Percentiles rank a stretch among this genome's conserved stretches.
phyloP scores from a whole-genome alignment of 2,329 filamentous ascomycete genomes.

The Lachnellula hyalina region DNA sequence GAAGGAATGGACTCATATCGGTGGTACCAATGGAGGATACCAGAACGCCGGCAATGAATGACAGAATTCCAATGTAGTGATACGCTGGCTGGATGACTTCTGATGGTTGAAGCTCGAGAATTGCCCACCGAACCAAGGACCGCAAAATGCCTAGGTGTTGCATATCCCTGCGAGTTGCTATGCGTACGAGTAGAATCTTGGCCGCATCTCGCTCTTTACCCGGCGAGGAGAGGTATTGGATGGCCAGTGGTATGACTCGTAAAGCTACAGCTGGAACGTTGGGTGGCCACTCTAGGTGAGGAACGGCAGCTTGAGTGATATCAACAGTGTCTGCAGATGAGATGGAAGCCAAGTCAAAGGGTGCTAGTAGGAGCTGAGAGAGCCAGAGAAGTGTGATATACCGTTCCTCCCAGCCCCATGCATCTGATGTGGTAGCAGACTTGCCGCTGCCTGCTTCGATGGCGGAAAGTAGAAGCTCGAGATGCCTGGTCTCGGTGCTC shows the following conservation, averaged over 20 bases:
- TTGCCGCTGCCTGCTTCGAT: constrained; percentile 51
- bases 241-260: constrained; percentile 64
- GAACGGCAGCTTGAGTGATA: constrained; percentile 37
- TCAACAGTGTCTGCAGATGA: constrained; percentile 56
- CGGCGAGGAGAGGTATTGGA: constrained; percentile 65
- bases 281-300: constrained; percentile 50
- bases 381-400: constrained; percentile 88
- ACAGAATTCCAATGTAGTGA: constrained; percentile 70
- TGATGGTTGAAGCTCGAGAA: constrained; percentile 50
- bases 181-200: constrained; percentile 72
- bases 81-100: constrained; percentile 54
- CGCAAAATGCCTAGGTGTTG: constrained; percentile 66
- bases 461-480: constrained; percentile 72
- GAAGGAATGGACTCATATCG: constrained; percentile 64
- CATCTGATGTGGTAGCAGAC: constrained; percentile 15
- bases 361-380: constrained; percentile 73
- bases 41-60: constrained; percentile 72
- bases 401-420: constrained; percentile 77
- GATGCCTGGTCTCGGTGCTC: constrained; percentile 79
- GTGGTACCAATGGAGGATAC: constrained; percentile 65
- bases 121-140: constrained; percentile 64
- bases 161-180: constrained; percentile 86
- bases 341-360: constrained; percentile 85
- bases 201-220: constrained; percentile 89
- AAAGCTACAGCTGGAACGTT: constrained; percentile 64